A percentile compares a stretch with the other conserved stretches of the same genome.
Evolutionary conservation across 73 alveolate genomes (phyloP).

Genomic region (Tetrahymena thermophila): DNA sequence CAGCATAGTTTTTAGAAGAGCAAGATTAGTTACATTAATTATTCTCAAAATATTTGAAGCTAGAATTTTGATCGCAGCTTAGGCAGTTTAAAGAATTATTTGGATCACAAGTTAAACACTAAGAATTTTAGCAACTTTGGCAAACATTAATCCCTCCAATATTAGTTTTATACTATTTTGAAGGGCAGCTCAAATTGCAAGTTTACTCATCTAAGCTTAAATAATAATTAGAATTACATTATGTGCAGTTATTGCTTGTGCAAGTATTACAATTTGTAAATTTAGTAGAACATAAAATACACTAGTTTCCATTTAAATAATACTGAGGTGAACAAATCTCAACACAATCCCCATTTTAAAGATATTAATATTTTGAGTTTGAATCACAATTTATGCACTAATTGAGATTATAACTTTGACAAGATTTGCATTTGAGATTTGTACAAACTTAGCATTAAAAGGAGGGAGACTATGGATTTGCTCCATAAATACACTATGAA

Average conservation of each 20-base stretch:
- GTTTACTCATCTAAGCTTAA: not conserved
- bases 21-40: not conserved
- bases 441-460: not conserved
- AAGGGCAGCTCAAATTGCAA: not conserved
- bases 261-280: not conserved
- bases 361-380: not conserved
- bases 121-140: not conserved
- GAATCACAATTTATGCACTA: not conserved
- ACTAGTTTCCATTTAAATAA: not conserved
- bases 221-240: not conserved
- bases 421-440: not conserved
- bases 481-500: not conserved
- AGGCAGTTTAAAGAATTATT: not conserved
- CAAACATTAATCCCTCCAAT: not conserved
- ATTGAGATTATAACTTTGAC: not conserved
- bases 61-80: not conserved
- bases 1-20: not conserved
- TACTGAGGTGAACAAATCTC: not conserved
- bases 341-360: not conserved
- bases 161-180: not conserved
- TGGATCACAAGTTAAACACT: not conserved
- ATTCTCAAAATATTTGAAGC: not conserved
- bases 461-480: not conserved
- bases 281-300: not conserved
- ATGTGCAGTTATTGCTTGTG: not conserved